These are phyloP conservation scores for Trypanosoma vivax DNA, from an alignment of 208 protist species.

Conservation along the genomic window DNA sequence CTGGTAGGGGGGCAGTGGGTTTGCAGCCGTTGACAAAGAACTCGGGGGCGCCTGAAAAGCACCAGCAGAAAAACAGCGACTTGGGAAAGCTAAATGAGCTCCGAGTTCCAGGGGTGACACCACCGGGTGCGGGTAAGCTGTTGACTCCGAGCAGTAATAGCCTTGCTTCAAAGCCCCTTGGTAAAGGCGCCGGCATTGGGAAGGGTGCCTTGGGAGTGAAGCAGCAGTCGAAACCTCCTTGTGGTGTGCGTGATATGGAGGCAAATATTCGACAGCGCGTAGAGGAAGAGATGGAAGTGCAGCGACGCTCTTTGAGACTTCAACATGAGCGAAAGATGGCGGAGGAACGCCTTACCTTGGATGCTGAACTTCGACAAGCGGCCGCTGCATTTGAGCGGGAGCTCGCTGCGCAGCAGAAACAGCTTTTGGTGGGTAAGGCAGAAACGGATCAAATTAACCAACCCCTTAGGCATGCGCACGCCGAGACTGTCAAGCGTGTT, in stretches of 20 bases:
- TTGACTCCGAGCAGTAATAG: background rate
- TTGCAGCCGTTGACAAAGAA: no score
- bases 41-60: no score
- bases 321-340: slow-evolving; percentile 28
- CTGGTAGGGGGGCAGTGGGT: no score
- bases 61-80: no score
- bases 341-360: slow-evolving; percentile 15
- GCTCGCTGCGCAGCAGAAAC: slow-evolving; percentile 19
- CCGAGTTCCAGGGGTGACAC: no score
- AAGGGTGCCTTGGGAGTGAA: background rate
- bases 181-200: background rate
- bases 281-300: slow-evolving; percentile 42
- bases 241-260: slow-evolving; percentile 53
- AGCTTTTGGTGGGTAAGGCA: slow-evolving; percentile 8
- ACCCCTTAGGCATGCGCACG: slow-evolving; percentile 5
- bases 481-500: slow-evolving; percentile 12
- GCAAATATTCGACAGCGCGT: slow-evolving; percentile 37
- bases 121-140: no score
- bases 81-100: no score
- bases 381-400: slow-evolving; percentile 22
- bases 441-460: slow-evolving; percentile 4
- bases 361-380: slow-evolving; percentile 10
- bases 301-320: slow-evolving; percentile 27
- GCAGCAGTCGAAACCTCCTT: slow-evolving; percentile 1
- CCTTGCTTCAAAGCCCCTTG: background rate